phyloP scores from a whole-genome alignment of 345 rosid genomes.

The Anastatica hierochuntica region DNA sequence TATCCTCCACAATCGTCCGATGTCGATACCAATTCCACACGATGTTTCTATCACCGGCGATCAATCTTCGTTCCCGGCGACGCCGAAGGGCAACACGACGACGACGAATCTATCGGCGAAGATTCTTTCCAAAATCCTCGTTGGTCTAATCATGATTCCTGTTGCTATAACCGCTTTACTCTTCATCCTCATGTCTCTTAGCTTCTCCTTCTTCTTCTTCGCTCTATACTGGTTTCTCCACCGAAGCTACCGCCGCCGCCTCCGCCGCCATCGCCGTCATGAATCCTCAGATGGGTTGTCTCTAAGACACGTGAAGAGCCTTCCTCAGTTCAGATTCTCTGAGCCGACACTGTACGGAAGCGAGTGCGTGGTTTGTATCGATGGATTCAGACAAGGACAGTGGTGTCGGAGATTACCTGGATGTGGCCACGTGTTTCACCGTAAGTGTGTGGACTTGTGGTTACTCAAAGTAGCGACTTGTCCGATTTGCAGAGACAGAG shows the following conservation, averaged over 20 bases:
- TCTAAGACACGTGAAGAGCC: slow-evolving; percentile 38
- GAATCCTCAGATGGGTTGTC: slow-evolving; percentile 35
- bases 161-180: slow-evolving; percentile 40
- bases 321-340: slow-evolving; percentile 50
- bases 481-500: slow-evolving; percentile 56
- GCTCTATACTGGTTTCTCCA: slow-evolving; percentile 43
- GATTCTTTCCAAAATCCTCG: slow-evolving; percentile 52
- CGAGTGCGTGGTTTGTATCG: slow-evolving; percentile 72
- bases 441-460: slow-evolving; percentile 77
- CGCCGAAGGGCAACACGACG: slow-evolving; percentile 35
- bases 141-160: slow-evolving; percentile 56
- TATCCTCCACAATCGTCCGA: no score
- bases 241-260: slow-evolving; percentile 31
- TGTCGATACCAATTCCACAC: slow-evolving; percentile 12
- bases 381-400: slow-evolving; percentile 60
- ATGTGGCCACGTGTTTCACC: slow-evolving; percentile 78
- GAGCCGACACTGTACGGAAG: slow-evolving; percentile 15
- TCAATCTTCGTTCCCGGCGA: slow-evolving; percentile 3
- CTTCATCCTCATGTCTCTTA: slow-evolving; percentile 48
- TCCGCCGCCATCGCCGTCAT: slow-evolving; percentile 16
- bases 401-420: slow-evolving; percentile 65
- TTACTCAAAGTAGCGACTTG: slow-evolving; percentile 59
- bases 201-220: slow-evolving; percentile 45
- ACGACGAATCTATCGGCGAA: slow-evolving; percentile 19
- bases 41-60: slow-evolving; percentile 14